These are phyloP conservation scores for Neofusicoccum laricinum DNA, from an alignment of 2,329 filamentous ascomycete genomes.

Conservation along the genomic window DNA sequence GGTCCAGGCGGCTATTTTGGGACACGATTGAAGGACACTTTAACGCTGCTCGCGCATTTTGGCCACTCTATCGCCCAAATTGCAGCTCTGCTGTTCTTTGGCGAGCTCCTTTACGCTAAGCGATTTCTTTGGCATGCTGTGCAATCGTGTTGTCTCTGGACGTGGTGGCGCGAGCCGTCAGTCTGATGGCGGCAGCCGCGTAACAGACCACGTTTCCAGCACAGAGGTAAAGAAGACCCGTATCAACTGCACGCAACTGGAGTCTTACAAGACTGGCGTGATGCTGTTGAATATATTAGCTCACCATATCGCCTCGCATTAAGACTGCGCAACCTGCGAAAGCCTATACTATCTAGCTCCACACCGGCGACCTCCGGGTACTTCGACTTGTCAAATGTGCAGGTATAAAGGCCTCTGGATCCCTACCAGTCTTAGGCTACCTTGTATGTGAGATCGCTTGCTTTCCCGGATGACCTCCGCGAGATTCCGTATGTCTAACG, in stretches of 20 bases:
- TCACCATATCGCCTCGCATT: not conserved
- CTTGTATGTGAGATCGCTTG: too few relatives aligned
- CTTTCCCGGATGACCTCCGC: too few relatives aligned
- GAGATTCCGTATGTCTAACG: too few relatives aligned
- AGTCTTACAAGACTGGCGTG: not conserved
- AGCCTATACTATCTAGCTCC: too few relatives aligned
- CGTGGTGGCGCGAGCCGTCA: not conserved
- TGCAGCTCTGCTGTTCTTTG: not conserved
- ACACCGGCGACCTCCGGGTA: too few relatives aligned
- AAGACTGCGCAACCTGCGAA: not conserved
- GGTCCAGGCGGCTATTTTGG: not conserved
- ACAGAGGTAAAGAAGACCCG: not conserved
- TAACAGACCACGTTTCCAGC: not conserved
- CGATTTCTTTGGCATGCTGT: not conserved
- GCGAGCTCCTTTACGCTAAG: too few relatives aligned
- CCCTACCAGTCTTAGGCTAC: too few relatives aligned
- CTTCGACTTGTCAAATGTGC: too few relatives aligned
- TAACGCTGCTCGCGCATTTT: not conserved
- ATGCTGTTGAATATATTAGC: not conserved
- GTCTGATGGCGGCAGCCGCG: not conserved
- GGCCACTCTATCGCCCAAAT: not conserved
- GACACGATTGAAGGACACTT: not conserved
- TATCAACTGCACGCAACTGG: not conserved
- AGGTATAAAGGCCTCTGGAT: too few relatives aligned
- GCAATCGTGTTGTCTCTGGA: not conserved